phyloP scores from a whole-genome alignment of 306 rosid genomes.

The Vicia sativa region DNA sequence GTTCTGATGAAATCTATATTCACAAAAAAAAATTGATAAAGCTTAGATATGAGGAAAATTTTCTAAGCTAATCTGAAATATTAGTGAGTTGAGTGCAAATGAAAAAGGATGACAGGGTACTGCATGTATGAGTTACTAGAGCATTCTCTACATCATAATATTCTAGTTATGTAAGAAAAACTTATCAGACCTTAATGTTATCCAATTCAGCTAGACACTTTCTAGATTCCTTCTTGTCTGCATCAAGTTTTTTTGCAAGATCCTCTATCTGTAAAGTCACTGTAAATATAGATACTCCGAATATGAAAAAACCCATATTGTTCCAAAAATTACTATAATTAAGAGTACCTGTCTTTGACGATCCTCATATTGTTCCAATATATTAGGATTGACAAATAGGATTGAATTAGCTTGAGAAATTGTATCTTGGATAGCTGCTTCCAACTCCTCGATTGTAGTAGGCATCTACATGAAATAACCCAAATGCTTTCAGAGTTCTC shows the following conservation, averaged over 20 bases:
- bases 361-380: conserved; percentile 79
- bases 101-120: background rate
- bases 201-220: conserved; percentile 61
- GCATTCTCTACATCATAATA: background rate
- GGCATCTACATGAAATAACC: conserved; percentile 70
- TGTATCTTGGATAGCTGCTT: conserved; percentile 83
- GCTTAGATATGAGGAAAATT: background rate
- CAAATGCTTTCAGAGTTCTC: conserved; percentile 9
- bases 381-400: conserved; percentile 69
- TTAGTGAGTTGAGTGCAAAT: background rate
- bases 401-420: conserved; percentile 81
- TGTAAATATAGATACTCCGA: conserved; percentile 10
- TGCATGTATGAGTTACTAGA: conserved; percentile 1
- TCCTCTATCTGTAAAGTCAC: conserved; percentile 61
- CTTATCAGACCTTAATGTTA: conserved; percentile 61
- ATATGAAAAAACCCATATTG: conserved; percentile 1
- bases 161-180: conserved; percentile 15
- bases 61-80: background rate
- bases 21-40: background rate
- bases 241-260: conserved; percentile 65
- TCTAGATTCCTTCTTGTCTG: conserved; percentile 58
- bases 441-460: conserved; percentile 86
- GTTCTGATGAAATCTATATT: background rate
- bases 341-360: conserved; percentile 64
- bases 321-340: conserved; percentile 1